These are phyloP conservation scores for Boletus speciosus DNA, from an alignment of 768 basidiomycete genomes.

Conservation along the genomic window DNA sequence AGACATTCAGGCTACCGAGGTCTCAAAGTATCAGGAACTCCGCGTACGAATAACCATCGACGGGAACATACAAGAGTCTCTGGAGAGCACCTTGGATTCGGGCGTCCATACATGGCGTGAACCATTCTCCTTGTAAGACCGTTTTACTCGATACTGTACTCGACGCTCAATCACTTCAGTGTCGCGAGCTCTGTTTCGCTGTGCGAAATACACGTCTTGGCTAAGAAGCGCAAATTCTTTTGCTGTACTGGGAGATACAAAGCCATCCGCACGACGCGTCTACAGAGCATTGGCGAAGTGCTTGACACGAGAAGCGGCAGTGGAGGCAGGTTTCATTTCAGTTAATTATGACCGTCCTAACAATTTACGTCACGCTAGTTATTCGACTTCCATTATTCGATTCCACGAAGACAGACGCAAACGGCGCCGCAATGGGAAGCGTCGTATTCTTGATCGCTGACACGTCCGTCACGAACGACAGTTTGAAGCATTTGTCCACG, in stretches of 20 bases:
- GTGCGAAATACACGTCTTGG: constrained; percentile 28
- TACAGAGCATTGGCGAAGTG: constrained; percentile 19
- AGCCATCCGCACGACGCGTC: constrained; percentile 29
- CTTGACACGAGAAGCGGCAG: constrained; percentile 25
- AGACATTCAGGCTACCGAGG: constrained; percentile 24
- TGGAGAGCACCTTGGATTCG: constrained; percentile 25
- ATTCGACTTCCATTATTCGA: constrained; percentile 33
- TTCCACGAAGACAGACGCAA: constrained; percentile 28
- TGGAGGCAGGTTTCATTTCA: constrained; percentile 32
- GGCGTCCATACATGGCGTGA: constrained; percentile 29
- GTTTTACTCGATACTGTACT: background rate
- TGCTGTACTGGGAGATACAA: constrained; percentile 28
- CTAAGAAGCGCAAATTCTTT: constrained; percentile 27
- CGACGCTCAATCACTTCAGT: constrained; percentile 16
- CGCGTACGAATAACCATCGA: constrained; percentile 26
- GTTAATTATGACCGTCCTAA: constrained; percentile 26
- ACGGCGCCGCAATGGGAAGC: constrained; percentile 26
- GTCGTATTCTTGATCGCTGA: constrained; percentile 25
- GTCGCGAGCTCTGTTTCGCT: constrained; percentile 17
- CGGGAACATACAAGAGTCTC: constrained; percentile 27
- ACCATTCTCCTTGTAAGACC: constrained; percentile 28
- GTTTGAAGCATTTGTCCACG: constrained; percentile 11
- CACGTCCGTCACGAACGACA: constrained; percentile 14
- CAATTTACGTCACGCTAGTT: constrained; percentile 29
- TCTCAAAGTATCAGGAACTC: constrained; percentile 25